Percentiles rank a stretch among this genome's conserved stretches.
These are phyloP conservation scores for Ceratocystiopsis minuta DNA, from an alignment of 2,329 filamentous ascomycete species.

Conservation along the genomic window DNA sequence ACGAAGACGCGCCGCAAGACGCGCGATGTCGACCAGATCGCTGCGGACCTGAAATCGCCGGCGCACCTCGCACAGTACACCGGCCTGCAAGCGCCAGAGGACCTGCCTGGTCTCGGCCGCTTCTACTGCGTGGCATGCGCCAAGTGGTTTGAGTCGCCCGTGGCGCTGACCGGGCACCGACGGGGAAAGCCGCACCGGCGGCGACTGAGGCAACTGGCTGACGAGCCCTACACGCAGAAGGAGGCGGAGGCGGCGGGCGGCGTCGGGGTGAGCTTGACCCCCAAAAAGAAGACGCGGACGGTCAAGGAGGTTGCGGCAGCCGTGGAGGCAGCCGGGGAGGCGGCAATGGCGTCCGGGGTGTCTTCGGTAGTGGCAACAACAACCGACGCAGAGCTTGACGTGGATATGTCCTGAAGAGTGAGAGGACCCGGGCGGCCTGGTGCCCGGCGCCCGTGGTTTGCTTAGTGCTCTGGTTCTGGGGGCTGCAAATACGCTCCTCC, in stretches of 20 bases:
- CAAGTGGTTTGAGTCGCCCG: constrained; percentile 85
- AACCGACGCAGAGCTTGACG: too few relatives aligned
- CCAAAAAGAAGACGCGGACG: too few relatives aligned
- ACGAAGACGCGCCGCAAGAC: constrained; percentile 58
- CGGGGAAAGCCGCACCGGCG: constrained; percentile 90
- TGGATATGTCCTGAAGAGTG: too few relatives aligned
- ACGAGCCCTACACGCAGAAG: constrained; percentile 73
- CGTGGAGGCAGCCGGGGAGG: too few relatives aligned
- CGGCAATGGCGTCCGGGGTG: too few relatives aligned
- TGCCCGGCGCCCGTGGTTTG: too few relatives aligned
- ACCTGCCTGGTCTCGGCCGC: constrained; percentile 69
- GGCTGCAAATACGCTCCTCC: too few relatives aligned
- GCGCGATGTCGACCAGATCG: constrained; percentile 82
- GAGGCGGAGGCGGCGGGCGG: constrained; percentile 69
- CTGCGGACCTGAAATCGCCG: constrained; percentile 59
- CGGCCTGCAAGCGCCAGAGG: constrained; percentile 61
- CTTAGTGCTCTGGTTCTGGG: too few relatives aligned
- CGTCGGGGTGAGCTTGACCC: too few relatives aligned
- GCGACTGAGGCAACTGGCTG: constrained; percentile 70
- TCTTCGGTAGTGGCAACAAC: too few relatives aligned
- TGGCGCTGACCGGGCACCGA: constrained; percentile 55
- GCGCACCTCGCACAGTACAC: constrained; percentile 69
- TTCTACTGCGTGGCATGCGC: constrained; percentile 87
- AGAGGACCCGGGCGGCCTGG: too few relatives aligned
- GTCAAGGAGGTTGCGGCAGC: too few relatives aligned